Percentiles rank a stretch among this genome's conserved stretches.
Evolutionary conservation across 768 basidiomycete species (phyloP).

Genomic region (Mycena maculata): DNA sequence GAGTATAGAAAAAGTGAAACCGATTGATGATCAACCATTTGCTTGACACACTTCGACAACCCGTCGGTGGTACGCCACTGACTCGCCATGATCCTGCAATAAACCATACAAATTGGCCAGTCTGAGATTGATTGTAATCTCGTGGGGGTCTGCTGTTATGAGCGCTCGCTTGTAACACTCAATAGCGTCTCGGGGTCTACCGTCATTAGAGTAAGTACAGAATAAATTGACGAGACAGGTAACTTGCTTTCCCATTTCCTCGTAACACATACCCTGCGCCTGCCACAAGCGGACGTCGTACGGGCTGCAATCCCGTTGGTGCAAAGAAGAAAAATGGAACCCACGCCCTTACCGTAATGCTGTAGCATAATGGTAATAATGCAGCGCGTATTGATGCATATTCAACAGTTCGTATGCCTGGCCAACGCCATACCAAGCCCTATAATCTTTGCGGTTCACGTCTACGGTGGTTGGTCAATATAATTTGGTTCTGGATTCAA

Average conservation of each 20-base stretch:
- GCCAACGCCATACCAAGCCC: slow-evolving; percentile 98
- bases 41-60: slow-evolving; percentile 79
- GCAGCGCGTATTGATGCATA: slow-evolving; percentile 96
- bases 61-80: slow-evolving; percentile 83
- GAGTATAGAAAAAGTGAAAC: slow-evolving; percentile 29
- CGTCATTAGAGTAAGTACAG: slow-evolving; percentile 17
- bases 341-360: slow-evolving; percentile 74
- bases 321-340: background rate
- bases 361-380: slow-evolving; percentile 97
- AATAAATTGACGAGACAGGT: background rate
- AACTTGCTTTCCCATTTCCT: slow-evolving; percentile 85
- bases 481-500: background rate
- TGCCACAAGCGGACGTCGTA: slow-evolving; percentile 98
- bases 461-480: slow-evolving; percentile 62
- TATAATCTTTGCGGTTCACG: slow-evolving; percentile 95
- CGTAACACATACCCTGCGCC: slow-evolving; percentile 93
- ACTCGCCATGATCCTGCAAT: slow-evolving; percentile 73
- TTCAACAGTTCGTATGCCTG: slow-evolving; percentile 97
- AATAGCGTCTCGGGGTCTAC: slow-evolving; percentile 87
- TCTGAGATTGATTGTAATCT: slow-evolving; percentile 78
- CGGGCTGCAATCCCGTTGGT: slow-evolving; percentile 64
- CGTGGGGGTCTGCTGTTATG: slow-evolving; percentile 80
- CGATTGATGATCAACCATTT: slow-evolving; percentile 57
- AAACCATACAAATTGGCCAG: slow-evolving; percentile 78
- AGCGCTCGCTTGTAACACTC: slow-evolving; percentile 93